Evolutionary conservation across 257 asterid genomes (phyloP).

Genomic region (Anisodus tanguticus): DNA sequence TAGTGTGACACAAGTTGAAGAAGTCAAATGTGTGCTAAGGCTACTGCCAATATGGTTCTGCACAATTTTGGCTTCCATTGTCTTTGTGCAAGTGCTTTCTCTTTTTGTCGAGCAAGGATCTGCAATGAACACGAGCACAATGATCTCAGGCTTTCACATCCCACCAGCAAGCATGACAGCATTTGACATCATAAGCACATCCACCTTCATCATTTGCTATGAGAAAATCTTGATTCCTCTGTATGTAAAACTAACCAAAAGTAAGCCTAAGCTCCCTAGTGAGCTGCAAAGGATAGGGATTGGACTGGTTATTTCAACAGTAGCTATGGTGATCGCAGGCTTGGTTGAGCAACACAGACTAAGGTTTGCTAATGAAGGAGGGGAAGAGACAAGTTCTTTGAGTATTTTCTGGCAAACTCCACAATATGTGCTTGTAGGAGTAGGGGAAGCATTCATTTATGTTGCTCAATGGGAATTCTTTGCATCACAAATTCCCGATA

Average conservation of each 20-base stretch:
- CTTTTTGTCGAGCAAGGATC: constrained; percentile 89
- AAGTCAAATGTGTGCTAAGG: constrained; percentile 74
- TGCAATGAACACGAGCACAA: constrained; percentile 78
- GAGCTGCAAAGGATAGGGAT: constrained; percentile 78
- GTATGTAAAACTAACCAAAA: constrained; percentile 57
- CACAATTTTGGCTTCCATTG: constrained; percentile 69
- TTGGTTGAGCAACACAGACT: constrained; percentile 67
- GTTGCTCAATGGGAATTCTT: constrained; percentile 90
- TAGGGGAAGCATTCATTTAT: constrained; percentile 76
- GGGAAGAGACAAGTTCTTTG: constrained; percentile 59
- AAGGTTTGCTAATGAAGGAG: constrained; percentile 43
- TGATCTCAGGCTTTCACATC: constrained; percentile 50
- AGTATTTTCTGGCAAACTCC: constrained; percentile 84
- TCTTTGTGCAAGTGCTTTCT: constrained; percentile 76
- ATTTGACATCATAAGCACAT: constrained; percentile 75
- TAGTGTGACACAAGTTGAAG: constrained; percentile 81
- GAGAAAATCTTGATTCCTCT: constrained; percentile 65
- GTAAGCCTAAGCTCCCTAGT: constrained; percentile 55
- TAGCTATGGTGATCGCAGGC: constrained; percentile 70
- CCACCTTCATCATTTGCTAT: constrained; percentile 78
- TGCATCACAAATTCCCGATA: constrained; percentile 65
- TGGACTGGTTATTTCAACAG: constrained; percentile 65
- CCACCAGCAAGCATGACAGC: constrained; percentile 89
- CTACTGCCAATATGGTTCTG: constrained; percentile 87
- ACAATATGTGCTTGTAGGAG: constrained; percentile 80